Percentiles rank a stretch among this genome's conserved stretches.
Evolutionary conservation across 176 grass and related monocot species (phyloP).

Genomic region (maize (Zea mays)): DNA sequence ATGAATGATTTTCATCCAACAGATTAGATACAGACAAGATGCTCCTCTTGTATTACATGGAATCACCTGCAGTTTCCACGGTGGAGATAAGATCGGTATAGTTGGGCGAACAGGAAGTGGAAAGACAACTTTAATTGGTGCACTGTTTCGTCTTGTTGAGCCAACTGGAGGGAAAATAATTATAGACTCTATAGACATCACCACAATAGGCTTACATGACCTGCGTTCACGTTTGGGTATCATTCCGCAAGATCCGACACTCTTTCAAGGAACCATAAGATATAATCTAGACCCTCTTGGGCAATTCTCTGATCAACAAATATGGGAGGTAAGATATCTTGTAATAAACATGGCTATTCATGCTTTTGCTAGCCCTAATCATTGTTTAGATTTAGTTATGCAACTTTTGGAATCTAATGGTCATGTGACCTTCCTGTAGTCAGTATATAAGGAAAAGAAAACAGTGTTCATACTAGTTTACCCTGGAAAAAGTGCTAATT

Average conservation of each 20-base stretch:
- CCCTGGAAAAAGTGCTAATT: not conserved
- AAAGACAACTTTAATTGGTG: constrained; percentile 89
- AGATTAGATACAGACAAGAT: constrained; percentile 82
- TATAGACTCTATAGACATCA: constrained; percentile 69
- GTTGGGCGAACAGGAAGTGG: constrained; percentile 93
- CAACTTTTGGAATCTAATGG: not conserved
- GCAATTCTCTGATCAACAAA: constrained; percentile 64
- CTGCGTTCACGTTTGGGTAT: constrained; percentile 83
- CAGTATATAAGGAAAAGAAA: not conserved
- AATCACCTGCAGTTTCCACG: constrained; percentile 83
- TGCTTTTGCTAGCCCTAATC: not conserved
- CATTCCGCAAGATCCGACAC: constrained; percentile 95
- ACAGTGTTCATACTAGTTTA: constrained; percentile 19
- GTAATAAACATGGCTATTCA: not conserved
- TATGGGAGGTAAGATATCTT: constrained; percentile 74
- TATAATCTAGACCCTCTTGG: constrained; percentile 81
- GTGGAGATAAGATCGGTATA: constrained; percentile 82
- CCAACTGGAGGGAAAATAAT: constrained; percentile 77
- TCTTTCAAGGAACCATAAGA: constrained; percentile 83
- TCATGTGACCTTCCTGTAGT: not conserved
- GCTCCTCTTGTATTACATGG: constrained; percentile 72
- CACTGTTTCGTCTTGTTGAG: constrained; percentile 92
- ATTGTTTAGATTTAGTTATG: not conserved
- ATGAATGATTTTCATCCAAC: constrained; percentile 39
- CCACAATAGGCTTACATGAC: constrained; percentile 76